Base-by-base conservation (phyloP, 345 rosid genomes). In the Euphorbia pulcherrima region DNA sequence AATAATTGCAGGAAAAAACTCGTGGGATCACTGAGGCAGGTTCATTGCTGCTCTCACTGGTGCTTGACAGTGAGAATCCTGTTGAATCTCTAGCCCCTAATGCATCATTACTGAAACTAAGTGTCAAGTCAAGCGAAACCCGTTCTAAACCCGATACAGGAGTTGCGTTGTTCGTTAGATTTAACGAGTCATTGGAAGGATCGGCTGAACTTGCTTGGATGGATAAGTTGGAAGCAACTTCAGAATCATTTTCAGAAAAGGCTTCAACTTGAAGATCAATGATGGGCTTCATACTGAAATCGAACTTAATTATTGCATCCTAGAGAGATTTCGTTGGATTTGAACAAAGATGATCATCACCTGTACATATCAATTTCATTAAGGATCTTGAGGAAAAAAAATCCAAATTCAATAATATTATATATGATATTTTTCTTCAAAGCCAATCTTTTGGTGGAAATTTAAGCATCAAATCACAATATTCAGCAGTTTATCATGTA, bases 221-320 rank as follows among this genome's bases (percentile, higher is more conserved):
- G 55, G 87, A 83, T 71, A 83, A 66, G 79, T 80, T 87, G 56
- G 95, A 87, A 29, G 85, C 95, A 16, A 87, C 92, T 75, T 83
- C 89, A 0, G 88, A 82, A 60, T 75, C 83, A 57, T 76, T 76
- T 77, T 84, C 89, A 1, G 83, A 78, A 23, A 68, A 56, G 69
- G 86, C 86, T 70, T 83, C 90, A 59, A 78, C 60, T 76, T 85
- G 86, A 56, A 89, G 86, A 78, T 85, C 86, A 65, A 87, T 51
- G 51, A 60, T 65, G 3, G 82, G 81, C 68, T 71, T 81, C 92
- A 89, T 89, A 67, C 62, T 80, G 82, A 50, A 40, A 14, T 35
- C 61, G 8, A 63, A 27, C 29, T 29, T 29, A 65, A 18, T 30
- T 47, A 61, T 58, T 13, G 41, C 64, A 50, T 53, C 56, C 68